Base-by-base conservation (phyloP, 768 basidiomycete genomes). In the Gymnopilus junonius region DNA sequence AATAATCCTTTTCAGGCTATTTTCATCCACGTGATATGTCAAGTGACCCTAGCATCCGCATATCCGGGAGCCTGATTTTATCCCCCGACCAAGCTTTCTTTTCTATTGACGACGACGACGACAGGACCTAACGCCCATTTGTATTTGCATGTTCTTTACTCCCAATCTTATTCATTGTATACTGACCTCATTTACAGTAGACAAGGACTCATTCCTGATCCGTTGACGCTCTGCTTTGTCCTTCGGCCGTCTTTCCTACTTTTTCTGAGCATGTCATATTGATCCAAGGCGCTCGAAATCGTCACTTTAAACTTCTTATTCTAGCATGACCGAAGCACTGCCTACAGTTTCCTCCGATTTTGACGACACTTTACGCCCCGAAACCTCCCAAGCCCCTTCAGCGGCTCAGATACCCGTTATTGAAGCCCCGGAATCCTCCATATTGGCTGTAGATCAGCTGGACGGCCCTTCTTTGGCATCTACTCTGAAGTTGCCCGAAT, bases 261-360 rank as follows among this genome's bases (percentile, higher is more conserved):
- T 67, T 65, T 66, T n/a, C n/a, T 69, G 73, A 75, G 74, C 73
- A 75, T 76, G 75, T 65, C 59, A 55, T 69, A 65, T 66, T 74
- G 72, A 74, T 69, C 50, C 59, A 25, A 40, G 64, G 59, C 66
- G 43, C 50, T 51, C 43, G n/a, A 53, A 57, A 48, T 63, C 40
- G 14, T 59, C 55, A 58, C 57, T 55, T 64, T 43, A 50, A 65
- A 58, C 58, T 55, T 58, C 23, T 61, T 65, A 54, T 66, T 54
- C 42, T 54, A 71, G 61, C 53, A 74, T 74, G 68, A 63, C 65
- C 58, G 56, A 64, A 57, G 56, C 66, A 61, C 57, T 59, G 64
- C 67, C 69, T 43, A 46, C 63, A 48, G 57, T 66, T 53, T 64
- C 69, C 34, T 31, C 65, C 39, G 67, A 59, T 61, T 59, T 65